Percentiles rank a stretch among this genome's conserved stretches.
These are phyloP conservation scores for Heterobasidion annosum DNA, from an alignment of 1,284 basidiomycete genomes.

Conservation along the genomic window DNA sequence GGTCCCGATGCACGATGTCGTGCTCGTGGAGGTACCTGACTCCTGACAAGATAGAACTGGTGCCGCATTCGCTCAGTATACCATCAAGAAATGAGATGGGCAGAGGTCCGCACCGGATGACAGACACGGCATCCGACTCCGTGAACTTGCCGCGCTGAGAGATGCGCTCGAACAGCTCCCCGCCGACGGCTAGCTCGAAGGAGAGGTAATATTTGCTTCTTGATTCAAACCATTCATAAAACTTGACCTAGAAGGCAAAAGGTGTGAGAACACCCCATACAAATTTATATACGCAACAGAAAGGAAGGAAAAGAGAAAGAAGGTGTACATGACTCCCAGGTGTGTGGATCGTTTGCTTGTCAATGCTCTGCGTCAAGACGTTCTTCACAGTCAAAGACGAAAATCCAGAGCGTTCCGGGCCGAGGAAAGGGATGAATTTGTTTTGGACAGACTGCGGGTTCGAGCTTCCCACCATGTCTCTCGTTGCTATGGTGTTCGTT, in stretches of 20 bases:
- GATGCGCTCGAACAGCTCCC: conserved; percentile 85
- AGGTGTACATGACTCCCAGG: no score
- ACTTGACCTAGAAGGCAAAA: conserved; percentile 57
- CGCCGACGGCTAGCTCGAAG: conserved; percentile 87
- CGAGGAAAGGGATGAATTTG: no score
- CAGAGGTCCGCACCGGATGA: conserved; percentile 45
- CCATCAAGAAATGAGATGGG: not conserved
- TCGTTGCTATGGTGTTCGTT: no score
- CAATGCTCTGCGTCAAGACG: no score
- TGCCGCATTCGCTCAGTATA: not conserved
- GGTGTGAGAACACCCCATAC: no score
- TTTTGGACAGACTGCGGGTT: no score
- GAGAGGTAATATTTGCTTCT: conserved; percentile 85
- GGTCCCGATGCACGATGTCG: conserved; percentile 87
- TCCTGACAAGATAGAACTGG: conserved; percentile 70
- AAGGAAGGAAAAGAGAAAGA: no score
- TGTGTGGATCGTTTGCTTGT: no score
- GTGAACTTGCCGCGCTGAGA: conserved; percentile 81
- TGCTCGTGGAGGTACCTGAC: conserved; percentile 80
- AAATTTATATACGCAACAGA: no score
- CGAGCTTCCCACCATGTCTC: no score
- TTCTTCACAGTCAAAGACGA: no score
- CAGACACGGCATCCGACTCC: conserved; percentile 75
- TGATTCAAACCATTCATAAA: conserved; percentile 91
- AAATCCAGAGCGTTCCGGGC: no score